Evolutionary conservation across 2,329 filamentous ascomycete genomes (phyloP).

Genomic region (Gnomoniopsis sp.): DNA sequence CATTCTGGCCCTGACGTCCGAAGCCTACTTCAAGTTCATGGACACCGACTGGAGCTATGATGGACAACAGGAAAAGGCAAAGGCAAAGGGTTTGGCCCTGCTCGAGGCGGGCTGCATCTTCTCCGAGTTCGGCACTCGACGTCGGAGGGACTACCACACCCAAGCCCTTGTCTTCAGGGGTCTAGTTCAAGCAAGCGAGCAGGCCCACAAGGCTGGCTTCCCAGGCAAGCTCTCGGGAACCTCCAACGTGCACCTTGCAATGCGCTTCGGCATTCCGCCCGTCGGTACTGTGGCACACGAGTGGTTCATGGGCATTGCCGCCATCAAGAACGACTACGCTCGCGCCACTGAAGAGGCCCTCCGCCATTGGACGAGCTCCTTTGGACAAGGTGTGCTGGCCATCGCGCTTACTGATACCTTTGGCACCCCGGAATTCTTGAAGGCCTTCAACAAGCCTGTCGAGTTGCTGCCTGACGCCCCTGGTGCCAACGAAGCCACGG

Average conservation of each 20-base stretch:
- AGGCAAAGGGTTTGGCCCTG: slow-evolving; percentile 72
- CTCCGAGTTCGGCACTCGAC: slow-evolving; percentile 89
- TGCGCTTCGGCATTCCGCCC: slow-evolving; percentile 81
- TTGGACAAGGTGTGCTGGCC: slow-evolving; percentile 77
- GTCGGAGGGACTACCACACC: slow-evolving; percentile 89
- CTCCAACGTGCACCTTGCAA: slow-evolving; percentile 95
- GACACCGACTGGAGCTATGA: slow-evolving; percentile 89
- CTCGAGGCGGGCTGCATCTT: slow-evolving; percentile 81
- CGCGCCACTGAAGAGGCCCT: slow-evolving; percentile 81
- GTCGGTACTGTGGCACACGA: slow-evolving; percentile 92
- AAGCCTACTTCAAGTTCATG: slow-evolving; percentile 97
- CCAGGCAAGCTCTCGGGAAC: slow-evolving; percentile 78
- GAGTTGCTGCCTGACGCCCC: slow-evolving; percentile 38
- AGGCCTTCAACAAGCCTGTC: slow-evolving; percentile 71
- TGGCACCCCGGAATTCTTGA: slow-evolving; percentile 84
- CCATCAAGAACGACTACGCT: slow-evolving; percentile 82
- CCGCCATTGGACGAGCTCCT: slow-evolving; percentile 85
- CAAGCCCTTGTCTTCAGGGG: slow-evolving; percentile 90
- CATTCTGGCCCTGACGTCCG: slow-evolving; percentile 83
- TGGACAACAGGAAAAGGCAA: slow-evolving; percentile 81
- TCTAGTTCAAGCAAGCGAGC: slow-evolving; percentile 72
- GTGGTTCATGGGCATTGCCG: slow-evolving; percentile 99
- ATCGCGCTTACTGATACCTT: slow-evolving; percentile 97
- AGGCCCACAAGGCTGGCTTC: slow-evolving; percentile 61
- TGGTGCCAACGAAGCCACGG: slow-evolving; percentile 32